Evolutionary conservation across 148 eudicot species (phyloP), one percentile per base, ranked within the genome.

Genomic region (Fallopia convolvulus): DNA sequence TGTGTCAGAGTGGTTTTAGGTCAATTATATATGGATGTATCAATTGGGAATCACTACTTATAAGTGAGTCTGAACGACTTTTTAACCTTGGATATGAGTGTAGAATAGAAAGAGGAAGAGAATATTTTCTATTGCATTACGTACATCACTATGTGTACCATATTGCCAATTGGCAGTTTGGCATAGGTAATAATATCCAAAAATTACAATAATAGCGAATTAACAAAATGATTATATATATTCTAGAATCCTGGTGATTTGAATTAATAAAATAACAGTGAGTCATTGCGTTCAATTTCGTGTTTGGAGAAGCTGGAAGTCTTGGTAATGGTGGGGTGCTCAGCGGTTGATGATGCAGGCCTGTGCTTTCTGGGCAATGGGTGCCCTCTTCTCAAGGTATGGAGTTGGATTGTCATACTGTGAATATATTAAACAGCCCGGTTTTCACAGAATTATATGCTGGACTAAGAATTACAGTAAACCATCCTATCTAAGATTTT

Each of bases 331-430:
- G 88, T 78, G 50, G 91, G 92, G 12, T 90, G 97, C 77, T 81
- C 82, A 40, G 49, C 75, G 42, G 82, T 92, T 74, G 90, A 89
- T 84, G 94, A 92, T 84, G 74, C 21, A 48, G 97, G 92, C n/a
- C 74, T 92, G 85, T 66, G 42, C 48, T 83, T 85, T 75, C 81
- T 92, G 55, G 90, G 86, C 73, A 66, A 78, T 60, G 94, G 91
- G n/a, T 90, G 97, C 70, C 88, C 94, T 81, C 87, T 86, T n/a
- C 94, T 92, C 80, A 89, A 89, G 94, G 97, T 92, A 72, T 23
- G 32, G 15, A 44, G 10, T 72, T 72, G 32, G 50, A 26, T 44
- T 9, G 30, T 72, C 15, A 3, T 26, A 3, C 2, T 44, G 61
- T n/a, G 21, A 55, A 55, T 18, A 4, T n/a, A 18, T 20, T 55